phyloP scores from a whole-genome alignment of 768 basidiomycete genomes.

The Amanita muscaria region DNA sequence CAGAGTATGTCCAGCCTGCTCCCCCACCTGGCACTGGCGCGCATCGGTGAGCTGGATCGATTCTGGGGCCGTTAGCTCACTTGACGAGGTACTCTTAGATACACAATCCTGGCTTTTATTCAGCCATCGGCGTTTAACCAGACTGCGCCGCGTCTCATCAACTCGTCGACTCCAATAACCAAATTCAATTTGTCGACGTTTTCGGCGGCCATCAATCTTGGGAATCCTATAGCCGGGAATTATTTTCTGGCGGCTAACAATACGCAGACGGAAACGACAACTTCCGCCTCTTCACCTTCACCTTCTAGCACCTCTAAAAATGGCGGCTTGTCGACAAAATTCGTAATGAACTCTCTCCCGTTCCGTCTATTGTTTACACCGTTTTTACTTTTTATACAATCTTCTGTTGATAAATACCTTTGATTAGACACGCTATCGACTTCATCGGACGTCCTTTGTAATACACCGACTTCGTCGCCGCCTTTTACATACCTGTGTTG shows the following conservation, averaged over 20 bases:
- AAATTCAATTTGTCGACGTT: slow-evolving; percentile 34
- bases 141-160: slow-evolving; percentile 22
- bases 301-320: neutral
- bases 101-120: slow-evolving; percentile 26
- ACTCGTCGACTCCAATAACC: slow-evolving; percentile 24
- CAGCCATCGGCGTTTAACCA: slow-evolving; percentile 25
- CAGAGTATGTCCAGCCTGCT: slow-evolving; percentile 29
- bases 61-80: slow-evolving; percentile 10
- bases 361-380: too few species aligned
- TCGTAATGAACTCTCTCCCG: too few species aligned
- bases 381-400: too few species aligned
- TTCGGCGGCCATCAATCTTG: slow-evolving; percentile 23
- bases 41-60: slow-evolving; percentile 27
- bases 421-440: too few species aligned
- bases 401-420: too few species aligned
- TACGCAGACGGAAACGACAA: too few species aligned
- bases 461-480: too few species aligned
- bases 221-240: slow-evolving; percentile 31
- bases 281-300: neutral
- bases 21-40: slow-evolving; percentile 34
- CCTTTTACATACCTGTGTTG: too few species aligned
- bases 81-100: slow-evolving; percentile 18
- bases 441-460: too few species aligned
- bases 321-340: too few species aligned
- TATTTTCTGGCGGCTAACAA: slow-evolving; percentile 27